A percentile compares a stretch with the other conserved stretches of the same genome.
Evolutionary conservation across 2,329 filamentous ascomycete genomes (phyloP).

Genomic region (Arthroderma sp.): DNA sequence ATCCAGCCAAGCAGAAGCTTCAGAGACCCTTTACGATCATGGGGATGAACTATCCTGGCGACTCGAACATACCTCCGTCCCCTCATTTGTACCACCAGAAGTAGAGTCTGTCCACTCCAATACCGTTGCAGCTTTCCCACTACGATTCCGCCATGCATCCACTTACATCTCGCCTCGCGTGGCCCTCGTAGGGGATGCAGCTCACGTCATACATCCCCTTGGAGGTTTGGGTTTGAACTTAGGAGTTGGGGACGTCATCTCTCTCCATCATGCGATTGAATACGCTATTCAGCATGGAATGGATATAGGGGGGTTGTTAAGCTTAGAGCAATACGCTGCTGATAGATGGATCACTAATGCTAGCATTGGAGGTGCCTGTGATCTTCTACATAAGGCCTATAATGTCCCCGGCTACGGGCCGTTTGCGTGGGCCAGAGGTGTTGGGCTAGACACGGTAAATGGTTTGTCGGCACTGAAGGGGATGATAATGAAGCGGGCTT

Average conservation of each 20-base stretch:
- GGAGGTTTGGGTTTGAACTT: constrained; percentile 92
- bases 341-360: constrained; percentile 75
- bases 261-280: constrained; percentile 61
- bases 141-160: constrained; percentile 85
- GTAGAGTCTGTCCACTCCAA: constrained; percentile 63
- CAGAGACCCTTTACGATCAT: constrained; percentile 34
- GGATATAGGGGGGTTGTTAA: constrained; percentile 69
- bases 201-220: constrained; percentile 87
- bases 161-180: constrained; percentile 85
- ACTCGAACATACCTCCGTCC: constrained; percentile 53
- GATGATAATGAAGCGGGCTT: constrained; percentile 64
- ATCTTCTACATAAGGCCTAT: constrained; percentile 89
- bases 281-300: constrained; percentile 70
- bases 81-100: constrained; percentile 49
- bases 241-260: constrained; percentile 77
- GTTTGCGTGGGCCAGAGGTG: constrained; percentile 63
- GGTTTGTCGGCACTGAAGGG: constrained; percentile 62
- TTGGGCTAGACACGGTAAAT: constrained; percentile 67
- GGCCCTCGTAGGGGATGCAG: constrained; percentile 84
- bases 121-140: constrained; percentile 76
- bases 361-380: constrained; percentile 63
- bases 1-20: constrained; percentile 14
- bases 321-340: constrained; percentile 66
- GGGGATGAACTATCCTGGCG: constrained; percentile 77
- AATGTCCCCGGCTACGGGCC: constrained; percentile 61